phyloP scores from a whole-genome alignment of 192 early-diverging fungal genomes.

The Coemansia sp. region DNA sequence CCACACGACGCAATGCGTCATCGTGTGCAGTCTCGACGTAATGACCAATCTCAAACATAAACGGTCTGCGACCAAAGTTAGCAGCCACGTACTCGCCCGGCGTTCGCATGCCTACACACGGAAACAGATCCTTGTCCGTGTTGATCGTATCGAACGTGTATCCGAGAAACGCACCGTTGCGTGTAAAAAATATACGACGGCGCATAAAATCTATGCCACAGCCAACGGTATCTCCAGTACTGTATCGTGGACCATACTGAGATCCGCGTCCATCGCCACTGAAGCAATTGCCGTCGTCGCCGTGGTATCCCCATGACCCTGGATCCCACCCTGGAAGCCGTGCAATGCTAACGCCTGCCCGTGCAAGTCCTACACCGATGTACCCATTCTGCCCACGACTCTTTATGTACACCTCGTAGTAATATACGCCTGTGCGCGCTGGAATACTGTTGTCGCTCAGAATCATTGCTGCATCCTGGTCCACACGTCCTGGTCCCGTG shows the following conservation, averaged over 20 bases:
- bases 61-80: slow-evolving; percentile 64
- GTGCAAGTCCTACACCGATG: slow-evolving; percentile 88
- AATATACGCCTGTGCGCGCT: slow-evolving; percentile 82
- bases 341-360: slow-evolving; percentile 51
- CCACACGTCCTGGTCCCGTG: slow-evolving; percentile 64
- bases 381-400: slow-evolving; percentile 88
- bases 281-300: slow-evolving; percentile 90
- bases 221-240: slow-evolving; percentile 91
- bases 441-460: slow-evolving; percentile 81
- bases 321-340: slow-evolving; percentile 91
- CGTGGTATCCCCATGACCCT: slow-evolving; percentile 95
- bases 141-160: slow-evolving; percentile 56
- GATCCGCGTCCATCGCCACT: slow-evolving; percentile 71
- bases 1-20: slow-evolving; percentile 17
- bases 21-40: slow-evolving; percentile 28
- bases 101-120: slow-evolving; percentile 62
- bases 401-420: slow-evolving; percentile 85
- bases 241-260: slow-evolving; percentile 83
- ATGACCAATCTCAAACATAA: slow-evolving; percentile 60
- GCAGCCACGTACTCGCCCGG: slow-evolving; percentile 56
- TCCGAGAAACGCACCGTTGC: slow-evolving; percentile 77
- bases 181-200: slow-evolving; percentile 83
- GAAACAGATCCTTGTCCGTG: slow-evolving; percentile 50
- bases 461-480: slow-evolving; percentile 81
- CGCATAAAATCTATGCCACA: slow-evolving; percentile 87